Conservation (phyloP, 208 protist genomes). For the Acanthamoeba lugdunensis region DNA sequence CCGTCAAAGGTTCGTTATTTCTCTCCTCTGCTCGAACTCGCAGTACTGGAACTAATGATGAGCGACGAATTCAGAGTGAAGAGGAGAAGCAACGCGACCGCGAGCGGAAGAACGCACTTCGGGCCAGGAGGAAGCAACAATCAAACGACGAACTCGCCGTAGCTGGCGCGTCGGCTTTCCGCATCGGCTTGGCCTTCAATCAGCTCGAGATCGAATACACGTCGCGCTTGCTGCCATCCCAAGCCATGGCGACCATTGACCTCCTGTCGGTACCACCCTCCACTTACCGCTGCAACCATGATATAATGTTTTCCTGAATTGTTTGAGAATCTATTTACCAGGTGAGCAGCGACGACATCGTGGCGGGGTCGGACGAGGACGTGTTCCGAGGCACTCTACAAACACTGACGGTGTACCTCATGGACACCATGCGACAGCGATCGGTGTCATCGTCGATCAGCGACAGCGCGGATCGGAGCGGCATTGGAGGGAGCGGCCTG, state of each 20-base stretch:
- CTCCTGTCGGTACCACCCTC: not conserved
- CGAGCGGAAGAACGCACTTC: not conserved
- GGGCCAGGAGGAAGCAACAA: not conserved
- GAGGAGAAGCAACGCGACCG: not conserved
- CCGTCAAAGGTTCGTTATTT: not conserved
- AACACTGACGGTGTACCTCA: constrained; percentile 12
- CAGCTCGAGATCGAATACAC: constrained; percentile 58
- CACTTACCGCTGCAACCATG: not conserved
- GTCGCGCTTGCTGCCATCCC: constrained; percentile 1
- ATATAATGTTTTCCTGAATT: too few species aligned
- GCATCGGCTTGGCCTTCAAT: not conserved
- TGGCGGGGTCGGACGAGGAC: not conserved
- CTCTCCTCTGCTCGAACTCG: not conserved
- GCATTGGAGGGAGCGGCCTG: not conserved
- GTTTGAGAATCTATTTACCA: not conserved
- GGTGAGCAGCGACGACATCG: constrained; percentile 28
- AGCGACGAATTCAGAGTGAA: not conserved
- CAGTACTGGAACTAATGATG: not conserved
- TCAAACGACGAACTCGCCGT: not conserved
- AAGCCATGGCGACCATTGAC: constrained; percentile 22
- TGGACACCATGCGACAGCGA: constrained; percentile 21
- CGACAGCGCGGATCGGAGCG: not conserved
- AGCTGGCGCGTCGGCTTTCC: not conserved
- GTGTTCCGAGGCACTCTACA: constrained; percentile 15
- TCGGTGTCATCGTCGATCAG: not conserved